A percentile compares a stretch with the other conserved stretches of the same genome.
phyloP scores from a whole-genome alignment of 2,329 filamentous ascomycete genomes.

The Zasmidium angulare region DNA sequence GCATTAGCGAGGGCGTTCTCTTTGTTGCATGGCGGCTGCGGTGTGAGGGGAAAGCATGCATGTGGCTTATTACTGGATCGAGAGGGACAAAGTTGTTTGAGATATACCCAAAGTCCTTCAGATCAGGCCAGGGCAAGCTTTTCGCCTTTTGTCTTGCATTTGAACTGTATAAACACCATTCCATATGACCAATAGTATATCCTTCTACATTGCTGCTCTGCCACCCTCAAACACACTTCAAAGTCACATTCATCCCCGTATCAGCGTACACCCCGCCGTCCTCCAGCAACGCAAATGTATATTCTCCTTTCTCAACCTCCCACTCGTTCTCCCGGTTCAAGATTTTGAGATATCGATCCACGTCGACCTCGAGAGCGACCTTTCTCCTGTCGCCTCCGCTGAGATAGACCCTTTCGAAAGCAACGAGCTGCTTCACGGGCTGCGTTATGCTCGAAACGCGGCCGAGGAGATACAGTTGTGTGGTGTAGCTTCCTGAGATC shows the following conservation, averaged over 20 bases:
- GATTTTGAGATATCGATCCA: slow-evolving; percentile 44
- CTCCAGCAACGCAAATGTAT: slow-evolving; percentile 17
- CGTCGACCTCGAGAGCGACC: slow-evolving; percentile 41
- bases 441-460: slow-evolving; percentile 44
- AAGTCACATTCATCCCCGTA: slow-evolving; percentile 40
- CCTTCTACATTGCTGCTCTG: too few relatives aligned
- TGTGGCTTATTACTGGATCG: too few relatives aligned
- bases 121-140: too few relatives aligned
- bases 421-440: slow-evolving; percentile 46
- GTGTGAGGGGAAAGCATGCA: too few relatives aligned
- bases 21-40: too few relatives aligned
- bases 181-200: too few relatives aligned
- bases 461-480: slow-evolving; percentile 44
- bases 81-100: too few relatives aligned
- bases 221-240: slow-evolving; percentile 36
- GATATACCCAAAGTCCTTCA: too few relatives aligned
- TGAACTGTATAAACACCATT: too few relatives aligned
- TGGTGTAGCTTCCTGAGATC: slow-evolving; percentile 40
- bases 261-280: slow-evolving; percentile 30
- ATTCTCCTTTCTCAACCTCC: slow-evolving; percentile 44
- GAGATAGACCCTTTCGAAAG: slow-evolving; percentile 44
- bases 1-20: neutral
- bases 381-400: slow-evolving; percentile 31
- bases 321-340: slow-evolving; percentile 45
- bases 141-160: too few relatives aligned